Evolutionary conservation across 2,329 filamentous ascomycete genomes (phyloP), one percentile per base, ranked within the genome.

Genomic region (Xylariaceae sp.): DNA sequence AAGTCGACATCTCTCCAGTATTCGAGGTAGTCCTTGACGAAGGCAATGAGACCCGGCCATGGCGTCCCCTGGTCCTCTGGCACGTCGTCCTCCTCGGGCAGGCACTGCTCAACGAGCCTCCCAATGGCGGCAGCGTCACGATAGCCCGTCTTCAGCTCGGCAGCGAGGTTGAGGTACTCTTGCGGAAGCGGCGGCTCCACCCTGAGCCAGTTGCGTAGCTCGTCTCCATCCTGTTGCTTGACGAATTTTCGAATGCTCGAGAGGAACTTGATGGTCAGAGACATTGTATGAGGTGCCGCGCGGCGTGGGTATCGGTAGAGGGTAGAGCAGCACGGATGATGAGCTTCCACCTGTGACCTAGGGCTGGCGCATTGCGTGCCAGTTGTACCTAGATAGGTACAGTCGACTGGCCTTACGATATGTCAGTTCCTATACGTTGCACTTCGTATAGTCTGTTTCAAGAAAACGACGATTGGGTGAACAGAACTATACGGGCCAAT

Each of bases 1-100:
- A 83, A 78, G 49, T 93, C 72, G 19, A 90, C 79, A 50, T 93
- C 85, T 36, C 88, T 69, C 66, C 90, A 76, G 49, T 89, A 94
- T 28, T 73, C 66, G 43, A 94, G 68, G 51, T 93, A 95, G 31
- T 86, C 77, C 48, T 77, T 82, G 57, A 93, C 75, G 52, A 94
- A 93, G 3, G 77, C 72, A 31, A 82, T 67, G 54, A 94, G 87
- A 1, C 82, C 76, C 0, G 77, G 75, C 86, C 87, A 94, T 0
- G 72, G 68, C 6, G 80, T 72, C 26, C 72, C 77, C 42, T 74
- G 68, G 1, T 77, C 80, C 32, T 83, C 76, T 0, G 68, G 65
- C 2, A 76, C 70, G 26, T 82, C 71, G 33, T 80, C 72, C 6
- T 79, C 74, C 39, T 80, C 70, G 0, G 80, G 79, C 2, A 90